Evolutionary conservation across 352 stramenopile genomes (phyloP).

Genomic region (Aphanomyces euteiches): DNA sequence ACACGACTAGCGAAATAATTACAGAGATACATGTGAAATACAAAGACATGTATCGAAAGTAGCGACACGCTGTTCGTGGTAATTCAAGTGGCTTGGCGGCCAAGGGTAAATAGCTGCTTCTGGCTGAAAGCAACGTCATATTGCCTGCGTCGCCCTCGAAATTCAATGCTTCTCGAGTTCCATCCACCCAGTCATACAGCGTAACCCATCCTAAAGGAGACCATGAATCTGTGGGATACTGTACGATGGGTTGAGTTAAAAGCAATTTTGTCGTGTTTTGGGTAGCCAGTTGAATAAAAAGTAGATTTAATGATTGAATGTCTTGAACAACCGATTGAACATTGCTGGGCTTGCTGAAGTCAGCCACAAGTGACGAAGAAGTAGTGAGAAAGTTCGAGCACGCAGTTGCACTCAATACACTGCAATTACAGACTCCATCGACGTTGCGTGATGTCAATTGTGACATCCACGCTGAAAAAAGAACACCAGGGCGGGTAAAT

Average conservation of each 20-base stretch:
- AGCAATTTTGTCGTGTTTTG: not conserved
- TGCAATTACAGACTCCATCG: not conserved
- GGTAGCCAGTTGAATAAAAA: conserved; percentile 6
- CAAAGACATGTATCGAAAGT: conserved; percentile 14
- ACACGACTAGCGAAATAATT: not conserved
- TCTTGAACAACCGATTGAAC: not conserved
- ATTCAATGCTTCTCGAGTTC: conserved; percentile 1
- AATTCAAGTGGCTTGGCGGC: not conserved
- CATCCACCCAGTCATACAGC: conserved; percentile 9
- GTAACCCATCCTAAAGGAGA: conserved; percentile 2
- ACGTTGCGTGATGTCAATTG: too few species aligned
- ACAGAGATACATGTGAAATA: not conserved
- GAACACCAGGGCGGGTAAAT: not conserved
- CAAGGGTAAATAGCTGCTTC: not conserved
- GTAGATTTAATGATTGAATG: conserved; percentile 5
- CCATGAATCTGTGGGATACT: not conserved
- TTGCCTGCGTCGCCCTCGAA: conserved; percentile 16
- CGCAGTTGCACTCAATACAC: not conserved
- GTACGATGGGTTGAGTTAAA: not conserved
- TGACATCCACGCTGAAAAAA: not conserved
- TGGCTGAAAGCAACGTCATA: not conserved
- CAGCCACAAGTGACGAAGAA: not conserved
- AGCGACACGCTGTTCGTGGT: not conserved
- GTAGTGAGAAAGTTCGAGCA: not conserved
- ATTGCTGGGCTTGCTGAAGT: not conserved